These are phyloP conservation scores for Haplosporangium gracile DNA, from an alignment of 192 early-diverging fungal species.

Conservation along the genomic window DNA sequence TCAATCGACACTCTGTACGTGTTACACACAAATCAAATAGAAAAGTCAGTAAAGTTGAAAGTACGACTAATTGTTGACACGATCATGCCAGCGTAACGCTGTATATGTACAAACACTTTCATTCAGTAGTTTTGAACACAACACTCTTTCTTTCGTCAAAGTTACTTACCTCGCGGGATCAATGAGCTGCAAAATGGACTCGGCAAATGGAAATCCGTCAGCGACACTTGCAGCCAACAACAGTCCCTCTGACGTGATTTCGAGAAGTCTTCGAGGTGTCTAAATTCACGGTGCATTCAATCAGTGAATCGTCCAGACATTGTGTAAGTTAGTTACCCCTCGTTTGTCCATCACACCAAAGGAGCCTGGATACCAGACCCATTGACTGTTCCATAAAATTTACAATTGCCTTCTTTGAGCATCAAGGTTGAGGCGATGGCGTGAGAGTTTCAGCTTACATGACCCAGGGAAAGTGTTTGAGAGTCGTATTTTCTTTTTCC, in stretches of 20 bases:
- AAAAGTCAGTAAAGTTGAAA: not conserved
- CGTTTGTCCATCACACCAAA: not conserved
- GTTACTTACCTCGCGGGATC: conserved; percentile 30
- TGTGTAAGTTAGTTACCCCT: not conserved
- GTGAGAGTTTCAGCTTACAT: conserved; percentile 5
- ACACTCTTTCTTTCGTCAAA: no score
- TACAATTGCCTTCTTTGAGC: not conserved
- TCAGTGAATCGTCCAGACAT: not conserved
- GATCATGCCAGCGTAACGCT: no score
- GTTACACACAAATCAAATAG: not conserved
- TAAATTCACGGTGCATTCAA: not conserved
- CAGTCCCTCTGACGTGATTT: conserved; percentile 31
- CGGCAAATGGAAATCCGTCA: conserved; percentile 36
- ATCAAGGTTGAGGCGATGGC: not conserved
- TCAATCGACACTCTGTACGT: conserved; percentile 20
- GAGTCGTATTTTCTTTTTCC: conserved; percentile 19
- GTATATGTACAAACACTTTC: not conserved
- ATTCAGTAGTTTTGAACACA: not conserved
- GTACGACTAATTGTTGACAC: not conserved
- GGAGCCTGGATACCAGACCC: not conserved
- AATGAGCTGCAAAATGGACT: conserved; percentile 24
- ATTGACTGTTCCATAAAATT: not conserved
- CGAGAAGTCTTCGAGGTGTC: conserved; percentile 47
- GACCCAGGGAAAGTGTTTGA: conserved; percentile 19
- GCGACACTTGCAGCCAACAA: conserved; percentile 30